Base-by-base conservation (phyloP, 116 monocot species). In the Papilionanthe hybrid region DNA sequence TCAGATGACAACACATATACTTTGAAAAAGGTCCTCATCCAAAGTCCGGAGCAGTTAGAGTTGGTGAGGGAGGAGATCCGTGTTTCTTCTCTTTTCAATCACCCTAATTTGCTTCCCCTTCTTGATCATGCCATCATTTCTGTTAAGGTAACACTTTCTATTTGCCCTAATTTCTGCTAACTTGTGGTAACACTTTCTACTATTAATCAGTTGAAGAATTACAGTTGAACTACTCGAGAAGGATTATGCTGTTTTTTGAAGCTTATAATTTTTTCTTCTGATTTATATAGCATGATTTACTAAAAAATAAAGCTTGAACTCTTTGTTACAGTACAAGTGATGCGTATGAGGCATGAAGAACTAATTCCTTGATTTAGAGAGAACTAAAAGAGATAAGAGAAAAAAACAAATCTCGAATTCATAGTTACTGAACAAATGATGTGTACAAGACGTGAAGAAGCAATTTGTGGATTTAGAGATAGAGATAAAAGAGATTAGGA, bases 21-120 rank as follows among this genome's bases (percentile, higher is more conserved):
- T 22, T 84, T 99, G 88, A 99, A 99, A 86, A 99, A 99, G 82
- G 91, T 94, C n/a, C 76, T 94, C 55, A 94, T 99, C 67, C 98
- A 94, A 75, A 89, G 88, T 77, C 83, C 88, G 74, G 95, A 94
- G 72, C 98, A 99, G 83, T 65, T 99, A 67, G 86, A 90, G 79
- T 80, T 99, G 84, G 98, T 99, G 86, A 93, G 78, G 83, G 77
- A 99, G 84, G 98, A 99, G 86, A 94, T 99, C 47, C 79, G 82
- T 65, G 89, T 99, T 78, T 99, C 98, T n/a, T 89, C 98, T 20
- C 84, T 92, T 56, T 99, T 99, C 75, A 94, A 80, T 66, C 98
- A 99, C 79, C 91, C 93, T 75, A 99, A 99, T 89, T 74, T 99
- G 77, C 95, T 99, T 72, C 98, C 98, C 42, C 95, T 99, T 87